Evolutionary conservation across 768 basidiomycete species (phyloP).

Genomic region (Psilocybe subaeruginosa): DNA sequence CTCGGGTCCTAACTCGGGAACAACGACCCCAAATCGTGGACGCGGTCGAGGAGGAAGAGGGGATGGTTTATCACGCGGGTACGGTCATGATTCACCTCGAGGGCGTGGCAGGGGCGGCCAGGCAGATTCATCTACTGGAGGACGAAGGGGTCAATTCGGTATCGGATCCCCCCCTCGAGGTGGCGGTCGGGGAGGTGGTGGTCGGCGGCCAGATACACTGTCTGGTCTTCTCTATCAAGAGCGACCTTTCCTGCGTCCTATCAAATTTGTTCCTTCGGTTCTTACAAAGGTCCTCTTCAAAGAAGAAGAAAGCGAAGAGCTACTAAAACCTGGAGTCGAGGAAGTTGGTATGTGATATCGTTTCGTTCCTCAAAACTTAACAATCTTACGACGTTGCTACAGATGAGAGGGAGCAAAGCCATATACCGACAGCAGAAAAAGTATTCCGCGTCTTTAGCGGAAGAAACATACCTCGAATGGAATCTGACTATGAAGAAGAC

Average conservation of each 20-base stretch:
- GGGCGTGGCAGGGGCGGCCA: conserved; percentile 25
- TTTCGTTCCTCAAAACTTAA: not conserved
- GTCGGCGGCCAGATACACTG: conserved; percentile 44
- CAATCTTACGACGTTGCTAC: conserved; percentile 9
- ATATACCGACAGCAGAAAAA: conserved; percentile 72
- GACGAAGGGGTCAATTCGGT: conserved; percentile 29
- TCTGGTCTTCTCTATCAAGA: conserved; percentile 59
- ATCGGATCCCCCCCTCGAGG: conserved; percentile 25
- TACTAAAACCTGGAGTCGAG: conserved; percentile 57
- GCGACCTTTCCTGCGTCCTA: conserved; percentile 66
- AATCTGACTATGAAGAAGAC: conserved; percentile 34
- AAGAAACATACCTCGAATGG: conserved; percentile 21
- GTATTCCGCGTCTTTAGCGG: conserved; percentile 67
- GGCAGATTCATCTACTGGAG: conserved; percentile 20
- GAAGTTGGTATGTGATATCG: conserved; percentile 45
- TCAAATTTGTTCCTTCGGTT: conserved; percentile 68
- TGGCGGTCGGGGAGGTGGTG: conserved; percentile 27
- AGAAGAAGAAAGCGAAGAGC: conserved; percentile 55
- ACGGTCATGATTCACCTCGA: conserved; percentile 14
- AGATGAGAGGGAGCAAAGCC: conserved; percentile 54
- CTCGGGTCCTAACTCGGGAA: conserved; percentile 17
- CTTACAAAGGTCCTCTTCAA: conserved; percentile 54
- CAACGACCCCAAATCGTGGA: conserved; percentile 23
- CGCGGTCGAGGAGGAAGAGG: conserved; percentile 23
- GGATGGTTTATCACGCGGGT: conserved; percentile 8